Evolutionary conservation across 2,329 filamentous ascomycete species (phyloP).

Genomic region (Colletotrichum sp.): DNA sequence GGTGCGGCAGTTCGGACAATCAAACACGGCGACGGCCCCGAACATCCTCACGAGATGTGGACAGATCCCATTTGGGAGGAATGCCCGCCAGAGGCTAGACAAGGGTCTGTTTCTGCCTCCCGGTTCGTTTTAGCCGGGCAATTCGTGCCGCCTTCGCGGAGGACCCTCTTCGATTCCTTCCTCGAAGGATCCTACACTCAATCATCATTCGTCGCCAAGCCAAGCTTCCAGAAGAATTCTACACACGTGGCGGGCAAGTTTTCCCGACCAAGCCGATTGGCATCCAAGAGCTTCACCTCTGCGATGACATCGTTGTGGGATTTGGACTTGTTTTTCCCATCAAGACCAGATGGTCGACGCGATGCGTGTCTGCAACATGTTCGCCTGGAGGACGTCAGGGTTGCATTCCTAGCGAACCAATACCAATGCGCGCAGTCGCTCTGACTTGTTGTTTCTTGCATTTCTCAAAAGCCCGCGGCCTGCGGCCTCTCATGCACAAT

Average conservation of each 20-base stretch:
- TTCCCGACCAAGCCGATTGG: background rate
- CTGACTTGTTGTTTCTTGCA: background rate
- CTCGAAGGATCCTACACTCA: background rate
- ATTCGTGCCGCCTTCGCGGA: background rate
- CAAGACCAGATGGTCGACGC: background rate
- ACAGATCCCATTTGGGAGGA: background rate
- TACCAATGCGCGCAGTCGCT: background rate
- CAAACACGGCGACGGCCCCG: slow-evolving; percentile 24
- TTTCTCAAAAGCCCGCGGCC: background rate
- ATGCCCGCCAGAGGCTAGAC: background rate
- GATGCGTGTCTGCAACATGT: background rate
- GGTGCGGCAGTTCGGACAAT: slow-evolving; percentile 33
- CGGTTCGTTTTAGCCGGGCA: background rate
- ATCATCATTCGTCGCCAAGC: background rate
- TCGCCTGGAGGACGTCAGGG: background rate
- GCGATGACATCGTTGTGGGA: background rate
- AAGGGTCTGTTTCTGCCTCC: background rate
- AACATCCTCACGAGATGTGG: background rate
- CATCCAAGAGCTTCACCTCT: background rate
- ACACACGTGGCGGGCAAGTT: background rate
- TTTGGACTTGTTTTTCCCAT: background rate
- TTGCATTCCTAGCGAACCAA: background rate
- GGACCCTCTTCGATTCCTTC: background rate
- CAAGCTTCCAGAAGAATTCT: slow-evolving; percentile 10
- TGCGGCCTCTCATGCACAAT: background rate